Percentiles rank a stretch among this genome's conserved stretches.
Evolutionary conservation across 805 yeast species (phyloP).

Genomic region (Saitoella complicata): DNA sequence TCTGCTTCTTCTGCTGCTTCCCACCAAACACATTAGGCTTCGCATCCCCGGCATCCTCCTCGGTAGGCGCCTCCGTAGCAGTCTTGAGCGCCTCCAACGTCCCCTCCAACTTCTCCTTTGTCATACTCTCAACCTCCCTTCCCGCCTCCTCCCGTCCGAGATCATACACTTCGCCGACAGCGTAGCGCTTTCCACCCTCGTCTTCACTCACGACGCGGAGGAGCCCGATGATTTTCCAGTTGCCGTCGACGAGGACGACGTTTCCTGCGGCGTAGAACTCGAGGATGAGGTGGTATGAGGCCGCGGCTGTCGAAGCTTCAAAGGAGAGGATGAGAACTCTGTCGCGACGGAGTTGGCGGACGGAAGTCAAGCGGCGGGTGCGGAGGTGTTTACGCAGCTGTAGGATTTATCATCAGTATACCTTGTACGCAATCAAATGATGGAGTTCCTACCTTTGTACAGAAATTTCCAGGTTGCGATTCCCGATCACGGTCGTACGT

Average conservation of each 20-base stretch:
- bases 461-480: conserved; percentile 72
- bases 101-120: conserved; percentile 22
- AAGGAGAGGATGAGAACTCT: conserved; percentile 73
- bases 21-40: not conserved
- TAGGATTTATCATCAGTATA: too few species aligned
- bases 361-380: conserved; percentile 54
- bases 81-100: conserved; percentile 35
- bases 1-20: not conserved
- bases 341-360: conserved; percentile 64
- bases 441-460: conserved; percentile 26
- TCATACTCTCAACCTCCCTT: conserved; percentile 9
- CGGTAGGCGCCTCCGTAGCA: conserved; percentile 22
- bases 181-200: conserved; percentile 44
- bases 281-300: conserved; percentile 42
- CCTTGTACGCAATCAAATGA: too few species aligned
- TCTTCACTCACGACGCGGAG: conserved; percentile 68
- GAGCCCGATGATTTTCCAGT: conserved; percentile 48
- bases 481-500: conserved; percentile 69
- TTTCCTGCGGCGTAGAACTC: conserved; percentile 96
- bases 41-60: not conserved
- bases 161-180: conserved; percentile 57
- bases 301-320: conserved; percentile 47
- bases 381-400: conserved; percentile 72
- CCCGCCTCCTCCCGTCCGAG: conserved; percentile 9
- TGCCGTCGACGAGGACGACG: conserved; percentile 56